Evolutionary conservation across 73 alveolate species (phyloP), one percentile per base, ranked within the genome.

Genomic region (Paramecium primaurelia): DNA sequence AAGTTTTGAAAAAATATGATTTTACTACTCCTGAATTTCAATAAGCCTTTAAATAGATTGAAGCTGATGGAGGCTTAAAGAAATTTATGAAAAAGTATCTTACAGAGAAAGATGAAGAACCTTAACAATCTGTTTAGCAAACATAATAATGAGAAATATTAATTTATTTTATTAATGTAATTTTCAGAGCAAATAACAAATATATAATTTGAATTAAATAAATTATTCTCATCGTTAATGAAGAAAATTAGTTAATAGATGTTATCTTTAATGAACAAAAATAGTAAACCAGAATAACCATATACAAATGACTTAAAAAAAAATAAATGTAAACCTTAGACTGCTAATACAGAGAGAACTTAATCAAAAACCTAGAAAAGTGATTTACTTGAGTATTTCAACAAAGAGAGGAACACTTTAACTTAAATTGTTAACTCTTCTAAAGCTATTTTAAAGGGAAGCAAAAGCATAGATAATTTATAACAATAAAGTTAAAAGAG

Each of bases 291-390:
- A 64, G 84, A 64, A 3, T 64, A 28, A 64, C 45, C 84, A 64
- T 28, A 25, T 8, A 6, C 20, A 11, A 34, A 32, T 20, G 84
- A 64, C 47, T 9, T 8, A 16, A 64, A 64, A 64, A 64, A 64
- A 32, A 32, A 28, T 10, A 28, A 64, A 64, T 28, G 84, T 6
- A 73, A 38, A 38, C 58, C 91, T 80, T 45, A 26, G 30, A 25
- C 34, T 20, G 91, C 91, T 4, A 80, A 80, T 12, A 80, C 91
- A 38, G 91, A 80, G 26, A 80, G 91, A 12, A 71, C 91, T 40
- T 10, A 34, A 80, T 80, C 91, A 2, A 80, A 80, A 16, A 42
- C 22, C 0, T 20, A 30, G 25, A 45, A 80, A 26, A 25, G 18
- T 25, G 91, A 80, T 44, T 45, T 80, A 47, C 32, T 80, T 26